phyloP scores from a whole-genome alignment of 2,329 filamentous ascomycete species.

The Sporothrix brasiliensis region DNA sequence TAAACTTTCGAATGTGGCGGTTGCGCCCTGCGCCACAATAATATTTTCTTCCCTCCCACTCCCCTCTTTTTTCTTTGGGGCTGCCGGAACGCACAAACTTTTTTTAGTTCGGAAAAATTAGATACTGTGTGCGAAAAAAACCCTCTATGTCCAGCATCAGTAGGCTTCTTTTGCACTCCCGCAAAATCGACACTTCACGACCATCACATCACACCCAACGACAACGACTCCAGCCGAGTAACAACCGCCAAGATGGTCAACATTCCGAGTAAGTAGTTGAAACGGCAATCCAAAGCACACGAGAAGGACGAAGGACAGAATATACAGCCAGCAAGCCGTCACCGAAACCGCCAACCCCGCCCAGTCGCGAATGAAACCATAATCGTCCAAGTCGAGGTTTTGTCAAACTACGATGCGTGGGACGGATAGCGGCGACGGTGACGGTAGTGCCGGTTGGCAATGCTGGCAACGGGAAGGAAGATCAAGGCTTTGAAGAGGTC shows the following conservation, averaged over 20 bases:
- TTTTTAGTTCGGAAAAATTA: constrained; percentile 32
- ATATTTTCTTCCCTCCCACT: constrained; percentile 1
- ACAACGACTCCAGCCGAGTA: constrained; percentile 27
- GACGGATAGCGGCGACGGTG: not conserved
- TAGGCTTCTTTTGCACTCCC: constrained; percentile 19
- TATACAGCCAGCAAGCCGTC: not conserved
- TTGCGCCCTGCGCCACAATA: constrained; percentile 1
- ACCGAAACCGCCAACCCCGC: not conserved
- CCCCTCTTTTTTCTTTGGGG: constrained; percentile 26
- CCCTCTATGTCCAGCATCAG: constrained; percentile 12
- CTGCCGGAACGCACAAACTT: constrained; percentile 34
- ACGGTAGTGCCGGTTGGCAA: not conserved
- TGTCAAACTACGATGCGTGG: not conserved
- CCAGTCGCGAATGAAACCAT: not conserved
- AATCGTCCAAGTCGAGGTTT: not conserved
- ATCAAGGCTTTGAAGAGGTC: not conserved
- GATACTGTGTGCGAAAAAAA: constrained; percentile 28
- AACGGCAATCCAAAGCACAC: not conserved
- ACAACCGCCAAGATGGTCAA: constrained; percentile 63
- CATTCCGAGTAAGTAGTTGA: constrained; percentile 62
- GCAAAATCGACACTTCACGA: constrained; percentile 30
- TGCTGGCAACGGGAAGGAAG: not conserved
- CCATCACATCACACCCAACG: constrained; percentile 30
- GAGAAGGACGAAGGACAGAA: not conserved
- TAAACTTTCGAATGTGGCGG: not conserved